Percentiles rank a stretch among this genome's conserved stretches.
Conservation (phyloP, 495 filamentous ascomycete genomes). For the Thozetella sp. region DNA sequence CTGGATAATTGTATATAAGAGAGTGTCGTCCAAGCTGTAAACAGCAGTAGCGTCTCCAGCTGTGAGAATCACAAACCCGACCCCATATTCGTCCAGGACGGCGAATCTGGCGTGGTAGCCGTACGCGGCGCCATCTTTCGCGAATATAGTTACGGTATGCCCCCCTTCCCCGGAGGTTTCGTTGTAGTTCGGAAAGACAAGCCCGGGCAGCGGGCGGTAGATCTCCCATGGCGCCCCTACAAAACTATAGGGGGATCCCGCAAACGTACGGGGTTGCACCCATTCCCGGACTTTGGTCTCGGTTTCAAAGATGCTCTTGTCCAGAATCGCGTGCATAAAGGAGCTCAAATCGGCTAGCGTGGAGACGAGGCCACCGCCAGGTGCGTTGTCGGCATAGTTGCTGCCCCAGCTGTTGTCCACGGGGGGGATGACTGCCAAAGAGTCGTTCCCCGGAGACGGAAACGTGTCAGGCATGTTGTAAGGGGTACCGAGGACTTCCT, state of each 20-base stretch:
- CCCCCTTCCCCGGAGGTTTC: not conserved
- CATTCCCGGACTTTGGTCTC: conserved; percentile 12
- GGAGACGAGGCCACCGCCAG: conserved; percentile 31
- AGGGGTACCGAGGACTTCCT: conserved; percentile 32
- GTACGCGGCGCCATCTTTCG: conserved; percentile 22
- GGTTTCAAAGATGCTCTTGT: conserved; percentile 1
- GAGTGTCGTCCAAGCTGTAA: conserved; percentile 9
- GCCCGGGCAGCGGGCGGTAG: conserved; percentile 13
- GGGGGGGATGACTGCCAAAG: conserved; percentile 23
- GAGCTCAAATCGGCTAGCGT: conserved; percentile 34
- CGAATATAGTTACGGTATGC: conserved; percentile 17
- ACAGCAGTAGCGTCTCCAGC: conserved; percentile 15
- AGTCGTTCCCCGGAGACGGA: conserved; percentile 18
- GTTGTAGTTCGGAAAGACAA: conserved; percentile 14
- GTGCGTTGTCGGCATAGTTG: conserved; percentile 14
- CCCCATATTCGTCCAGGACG: conserved; percentile 24
- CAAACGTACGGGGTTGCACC: conserved; percentile 18
- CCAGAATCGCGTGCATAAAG: conserved; percentile 32
- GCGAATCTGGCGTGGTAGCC: conserved; percentile 17
- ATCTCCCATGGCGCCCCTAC: conserved; percentile 28
- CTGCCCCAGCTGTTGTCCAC: conserved; percentile 13
- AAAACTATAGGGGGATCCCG: conserved; percentile 9
- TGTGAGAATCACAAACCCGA: conserved; percentile 16
- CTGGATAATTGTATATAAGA: conserved; percentile 21
- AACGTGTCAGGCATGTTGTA: conserved; percentile 34